phyloP scores from a whole-genome alignment of 2,329 filamentous ascomycete species.

The Pseudodiploospora longispora region DNA sequence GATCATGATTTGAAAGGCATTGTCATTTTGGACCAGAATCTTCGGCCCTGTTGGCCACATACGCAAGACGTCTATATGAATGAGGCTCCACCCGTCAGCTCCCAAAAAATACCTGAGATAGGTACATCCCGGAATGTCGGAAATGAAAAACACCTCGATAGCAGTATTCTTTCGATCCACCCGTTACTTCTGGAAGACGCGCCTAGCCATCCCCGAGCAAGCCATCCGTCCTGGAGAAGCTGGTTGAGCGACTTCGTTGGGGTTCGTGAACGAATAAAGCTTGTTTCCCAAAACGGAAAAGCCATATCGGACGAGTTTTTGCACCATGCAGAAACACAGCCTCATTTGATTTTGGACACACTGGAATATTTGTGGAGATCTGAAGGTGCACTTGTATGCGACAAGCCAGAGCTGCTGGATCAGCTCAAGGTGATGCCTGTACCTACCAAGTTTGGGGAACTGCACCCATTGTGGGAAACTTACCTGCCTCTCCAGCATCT shows the following conservation, averaged over 20 bases:
- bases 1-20: neutral
- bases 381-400: neutral
- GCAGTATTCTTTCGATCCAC: neutral
- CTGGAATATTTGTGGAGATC: slow-evolving; percentile 5
- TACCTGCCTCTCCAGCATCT: slow-evolving; percentile 7
- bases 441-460: slow-evolving; percentile 2
- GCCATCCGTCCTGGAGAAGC: slow-evolving; percentile 2
- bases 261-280: slow-evolving; percentile 1
- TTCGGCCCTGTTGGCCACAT: neutral
- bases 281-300: neutral
- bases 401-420: slow-evolving; percentile 1
- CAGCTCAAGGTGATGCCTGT: slow-evolving; percentile 3
- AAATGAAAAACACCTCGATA: too few species aligned
- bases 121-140: too few species aligned
- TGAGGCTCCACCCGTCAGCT: neutral
- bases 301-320: slow-evolving; percentile 2
- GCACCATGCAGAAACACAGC: neutral
- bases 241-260: slow-evolving; percentile 1
- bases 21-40: neutral
- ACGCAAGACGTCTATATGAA: slow-evolving; percentile 2
- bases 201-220: neutral
- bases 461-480: slow-evolving; percentile 7
- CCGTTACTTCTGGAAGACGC: neutral
- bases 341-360: neutral
- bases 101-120: neutral